Evolutionary conservation across 2,329 filamentous ascomycete species (phyloP), one percentile per base, ranked within the genome.

Genomic region (Scopulariopsis brevicaulis): DNA sequence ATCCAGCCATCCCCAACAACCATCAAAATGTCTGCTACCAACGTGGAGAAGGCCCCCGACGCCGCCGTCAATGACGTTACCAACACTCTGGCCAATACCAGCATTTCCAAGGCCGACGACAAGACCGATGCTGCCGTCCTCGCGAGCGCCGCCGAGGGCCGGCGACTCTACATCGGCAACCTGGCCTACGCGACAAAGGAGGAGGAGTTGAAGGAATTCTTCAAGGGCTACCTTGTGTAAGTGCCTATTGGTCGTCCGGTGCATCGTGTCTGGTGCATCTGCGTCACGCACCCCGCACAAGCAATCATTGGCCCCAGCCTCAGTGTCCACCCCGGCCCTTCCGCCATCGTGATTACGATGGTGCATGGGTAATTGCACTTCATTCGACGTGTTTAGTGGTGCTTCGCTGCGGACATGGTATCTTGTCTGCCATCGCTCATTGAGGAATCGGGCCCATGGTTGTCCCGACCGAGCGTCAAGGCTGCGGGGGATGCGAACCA

Each of bases 201-300:
- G 89, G 94, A 89, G 87, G 91, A 96, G 87, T 90, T 99, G 84
- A 96, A 95, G 84, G 89, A 94, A 70, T 99, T 99, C 85, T 99
- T 99, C 88, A 93, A 94, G 84, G 89, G 87, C 77, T 97, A 96
- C 84, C 88, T 94, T 82, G 90, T 99, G 94, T 99, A 84, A 84
- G 93, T 89, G 54, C 53, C 43, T 50, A 34, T 20, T 50, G 37
- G 37, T 50, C 11, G 20, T 50, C n/a, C 46, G 4, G 46, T 46
- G 52, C 28, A 34, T 54, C 20, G 20, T 22, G 46, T 22, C 40
- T 46, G 40, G 15, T n/a, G 14, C 18, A 7, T n/a, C 10, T 46
- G 28, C 28, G 28, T 32, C 28, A 32, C 28, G 28, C 28, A 32
- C 28, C 28, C 28, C 28, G 28, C 28, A 32, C 28, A 32, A 32